Percentiles rank a stretch among this genome's conserved stretches.
Conservation (phyloP, 129 eudicot genomes). For the Flaveria linearis region DNA sequence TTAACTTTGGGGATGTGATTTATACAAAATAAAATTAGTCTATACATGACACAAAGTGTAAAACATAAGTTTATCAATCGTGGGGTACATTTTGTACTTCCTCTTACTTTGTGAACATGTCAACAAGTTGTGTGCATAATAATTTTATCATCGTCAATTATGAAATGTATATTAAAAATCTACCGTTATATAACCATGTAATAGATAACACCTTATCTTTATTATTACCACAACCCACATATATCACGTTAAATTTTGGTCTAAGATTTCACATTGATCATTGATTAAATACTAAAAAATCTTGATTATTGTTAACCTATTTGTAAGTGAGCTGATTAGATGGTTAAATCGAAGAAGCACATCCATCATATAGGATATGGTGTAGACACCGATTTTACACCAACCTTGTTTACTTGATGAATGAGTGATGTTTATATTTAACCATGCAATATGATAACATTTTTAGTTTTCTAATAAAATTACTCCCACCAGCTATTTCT, state of each 20-base stretch:
- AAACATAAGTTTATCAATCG: no score
- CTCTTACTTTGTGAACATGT: no score
- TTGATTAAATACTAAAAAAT: neutral
- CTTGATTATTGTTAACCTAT: neutral
- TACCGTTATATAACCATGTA: no score
- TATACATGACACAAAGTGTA: no score
- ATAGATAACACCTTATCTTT: neutral
- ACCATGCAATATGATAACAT: conserved; percentile 1
- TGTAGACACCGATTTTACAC: conserved; percentile 27
- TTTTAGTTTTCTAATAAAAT: neutral
- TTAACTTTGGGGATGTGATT: no score
- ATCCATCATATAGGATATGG: conserved; percentile 23
- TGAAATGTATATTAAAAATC: no score
- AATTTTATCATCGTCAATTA: no score
- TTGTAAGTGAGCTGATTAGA: conserved; percentile 19
- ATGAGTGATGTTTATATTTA: conserved; percentile 17
- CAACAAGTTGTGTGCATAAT: no score
- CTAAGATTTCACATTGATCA: neutral
- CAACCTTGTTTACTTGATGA: conserved; percentile 21
- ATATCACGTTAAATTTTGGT: neutral
- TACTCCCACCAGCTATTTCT: neutral
- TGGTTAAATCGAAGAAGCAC: conserved; percentile 24
- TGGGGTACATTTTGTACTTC: no score
- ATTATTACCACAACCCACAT: neutral
- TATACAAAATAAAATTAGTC: no score